phyloP scores from a whole-genome alignment of 2,329 filamentous ascomycete species.

The Coniosporium tulheliwenetii region DNA sequence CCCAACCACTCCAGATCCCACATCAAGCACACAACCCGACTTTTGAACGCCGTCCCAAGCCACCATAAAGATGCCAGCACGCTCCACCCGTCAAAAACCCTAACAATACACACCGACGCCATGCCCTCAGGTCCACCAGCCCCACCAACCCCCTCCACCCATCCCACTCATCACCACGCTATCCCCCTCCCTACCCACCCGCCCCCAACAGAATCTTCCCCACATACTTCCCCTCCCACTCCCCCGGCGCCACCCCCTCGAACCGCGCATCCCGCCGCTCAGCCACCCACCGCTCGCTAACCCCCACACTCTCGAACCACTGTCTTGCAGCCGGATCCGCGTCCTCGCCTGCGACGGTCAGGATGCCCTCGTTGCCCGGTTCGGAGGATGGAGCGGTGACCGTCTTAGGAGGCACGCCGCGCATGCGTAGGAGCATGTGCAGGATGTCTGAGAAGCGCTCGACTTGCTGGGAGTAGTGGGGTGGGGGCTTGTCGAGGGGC shows the following conservation, averaged over 20 bases:
- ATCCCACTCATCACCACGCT: too few relatives aligned
- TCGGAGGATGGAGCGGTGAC: background rate
- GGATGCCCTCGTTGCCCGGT: background rate
- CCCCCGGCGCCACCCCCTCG: background rate
- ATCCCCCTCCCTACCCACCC: too few relatives aligned
- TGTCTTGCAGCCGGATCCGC: background rate
- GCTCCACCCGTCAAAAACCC: too few relatives aligned
- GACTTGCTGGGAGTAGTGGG: conserved; percentile 37
- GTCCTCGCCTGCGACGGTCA: too few relatives aligned
- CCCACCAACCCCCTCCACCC: too few relatives aligned
- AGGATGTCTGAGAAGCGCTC: conserved; percentile 42
- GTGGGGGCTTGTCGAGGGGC: conserved; percentile 37
- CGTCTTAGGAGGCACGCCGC: conserved; percentile 28
- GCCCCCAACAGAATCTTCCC: background rate
- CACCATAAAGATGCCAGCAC: too few relatives aligned
- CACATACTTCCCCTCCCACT: background rate
- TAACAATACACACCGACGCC: too few relatives aligned
- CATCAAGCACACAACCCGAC: too few relatives aligned
- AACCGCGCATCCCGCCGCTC: background rate
- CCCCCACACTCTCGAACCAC: background rate
- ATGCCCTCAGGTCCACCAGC: too few relatives aligned
- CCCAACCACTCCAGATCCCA: too few relatives aligned
- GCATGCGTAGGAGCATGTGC: conserved; percentile 42
- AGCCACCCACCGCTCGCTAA: background rate
- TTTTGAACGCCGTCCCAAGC: too few relatives aligned